phyloP scores from a whole-genome alignment of 148 eudicot genomes.

The Heliamphora exappendiculata region DNA sequence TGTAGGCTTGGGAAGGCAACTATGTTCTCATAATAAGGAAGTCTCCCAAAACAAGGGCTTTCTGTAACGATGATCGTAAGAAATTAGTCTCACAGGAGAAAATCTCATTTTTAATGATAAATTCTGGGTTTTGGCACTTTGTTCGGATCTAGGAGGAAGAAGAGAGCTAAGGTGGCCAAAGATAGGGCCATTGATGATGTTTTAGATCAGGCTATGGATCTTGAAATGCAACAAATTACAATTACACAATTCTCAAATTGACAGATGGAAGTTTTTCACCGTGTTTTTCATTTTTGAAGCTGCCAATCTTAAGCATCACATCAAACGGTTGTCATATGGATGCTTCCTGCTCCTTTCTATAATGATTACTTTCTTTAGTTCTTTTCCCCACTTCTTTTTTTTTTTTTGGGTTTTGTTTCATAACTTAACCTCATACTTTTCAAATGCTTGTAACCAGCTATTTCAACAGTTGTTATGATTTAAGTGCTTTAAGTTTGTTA shows the following conservation, averaged over 20 bases:
- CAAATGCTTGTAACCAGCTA: slow-evolving; percentile 2
- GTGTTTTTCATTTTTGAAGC: neutral
- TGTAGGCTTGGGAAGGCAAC: no score
- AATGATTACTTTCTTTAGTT: neutral
- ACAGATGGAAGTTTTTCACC: neutral
- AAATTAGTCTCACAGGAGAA: no score
- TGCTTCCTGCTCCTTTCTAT: neutral
- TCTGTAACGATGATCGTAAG: no score
- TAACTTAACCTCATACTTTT: neutral
- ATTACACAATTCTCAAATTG: neutral
- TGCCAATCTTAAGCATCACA: neutral
- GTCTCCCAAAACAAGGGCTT: no score
- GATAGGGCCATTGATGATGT: no score
- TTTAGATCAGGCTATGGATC: no score
- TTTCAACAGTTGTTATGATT: neutral
- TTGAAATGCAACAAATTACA: no score
- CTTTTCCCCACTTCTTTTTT: neutral
- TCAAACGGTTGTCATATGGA: neutral
- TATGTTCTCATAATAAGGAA: no score
- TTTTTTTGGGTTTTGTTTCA: neutral
- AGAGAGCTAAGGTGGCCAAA: no score
- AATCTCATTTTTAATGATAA: no score
- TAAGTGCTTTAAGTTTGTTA: neutral
- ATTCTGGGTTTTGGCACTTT: no score
- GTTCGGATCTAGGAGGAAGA: no score